These are phyloP conservation scores for Russula sp. DNA, from an alignment of 768 basidiomycete species.

Conservation along the genomic window DNA sequence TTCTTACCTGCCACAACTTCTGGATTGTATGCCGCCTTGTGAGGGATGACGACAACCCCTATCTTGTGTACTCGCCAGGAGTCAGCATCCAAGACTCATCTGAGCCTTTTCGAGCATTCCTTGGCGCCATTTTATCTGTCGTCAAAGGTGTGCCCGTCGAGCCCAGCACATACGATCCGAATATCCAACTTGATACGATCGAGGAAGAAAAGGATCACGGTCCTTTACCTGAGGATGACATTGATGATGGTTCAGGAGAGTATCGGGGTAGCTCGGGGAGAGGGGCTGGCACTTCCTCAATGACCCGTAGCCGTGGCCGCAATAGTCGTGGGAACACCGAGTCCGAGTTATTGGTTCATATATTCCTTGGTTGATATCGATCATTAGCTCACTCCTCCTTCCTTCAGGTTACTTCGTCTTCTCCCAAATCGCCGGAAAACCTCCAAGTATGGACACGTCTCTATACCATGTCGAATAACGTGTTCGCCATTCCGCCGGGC, in stretches of 20 bases:
- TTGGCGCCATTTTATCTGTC: neutral
- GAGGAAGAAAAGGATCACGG: no score
- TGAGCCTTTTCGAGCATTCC: neutral
- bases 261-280: no score
- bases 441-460: neutral
- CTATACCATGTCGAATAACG: neutral
- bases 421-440: neutral
- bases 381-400: neutral
- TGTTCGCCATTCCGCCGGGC: neutral
- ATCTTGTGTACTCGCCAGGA: neutral
- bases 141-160: neutral
- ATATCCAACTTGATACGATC: neutral
- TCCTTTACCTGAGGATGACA: conserved; percentile 8
- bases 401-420: neutral
- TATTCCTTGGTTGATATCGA: neutral
- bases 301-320: neutral
- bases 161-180: neutral
- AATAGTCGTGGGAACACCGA: neutral
- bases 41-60: neutral
- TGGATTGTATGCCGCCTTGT: neutral
- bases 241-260: no score
- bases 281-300: conserved; percentile 7
- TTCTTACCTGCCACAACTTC: no score
- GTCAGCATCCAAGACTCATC: neutral
- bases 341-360: no score